Evolutionary conservation across 345 rosid genomes (phyloP).

Genomic region (Euphorbia tirucalli): DNA sequence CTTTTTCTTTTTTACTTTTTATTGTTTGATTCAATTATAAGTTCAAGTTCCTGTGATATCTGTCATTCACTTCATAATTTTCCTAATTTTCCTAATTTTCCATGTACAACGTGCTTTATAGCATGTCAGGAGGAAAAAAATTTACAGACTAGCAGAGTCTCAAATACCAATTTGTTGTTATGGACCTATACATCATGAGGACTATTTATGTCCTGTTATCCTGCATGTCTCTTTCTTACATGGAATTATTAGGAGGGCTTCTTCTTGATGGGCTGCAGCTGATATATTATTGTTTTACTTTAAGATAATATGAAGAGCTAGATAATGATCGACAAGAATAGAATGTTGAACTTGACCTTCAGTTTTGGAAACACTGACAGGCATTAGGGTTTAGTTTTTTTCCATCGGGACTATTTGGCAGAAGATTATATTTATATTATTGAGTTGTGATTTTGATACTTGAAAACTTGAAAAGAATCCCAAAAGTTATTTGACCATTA

Average conservation of each 20-base stretch:
- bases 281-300: background rate
- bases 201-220: background rate
- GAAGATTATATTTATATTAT: background rate
- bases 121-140: background rate
- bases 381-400: background rate
- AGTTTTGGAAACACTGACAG: background rate
- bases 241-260: background rate
- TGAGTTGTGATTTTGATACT: background rate
- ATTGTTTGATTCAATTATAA: background rate
- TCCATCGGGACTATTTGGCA: background rate
- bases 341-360: background rate
- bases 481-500: background rate
- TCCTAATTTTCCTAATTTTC: background rate
- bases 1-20: background rate
- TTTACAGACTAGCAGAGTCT: background rate
- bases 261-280: background rate
- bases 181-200: background rate
- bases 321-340: background rate
- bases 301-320: slow-evolving; percentile 1
- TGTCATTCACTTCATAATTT: background rate
- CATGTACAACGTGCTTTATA: background rate
- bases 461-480: background rate
- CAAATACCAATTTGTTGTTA: background rate
- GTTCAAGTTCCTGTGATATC: background rate
- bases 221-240: background rate